These are phyloP conservation scores for Ophiostoma australiae DNA, from an alignment of 2,329 filamentous ascomycete genomes.

Conservation along the genomic window DNA sequence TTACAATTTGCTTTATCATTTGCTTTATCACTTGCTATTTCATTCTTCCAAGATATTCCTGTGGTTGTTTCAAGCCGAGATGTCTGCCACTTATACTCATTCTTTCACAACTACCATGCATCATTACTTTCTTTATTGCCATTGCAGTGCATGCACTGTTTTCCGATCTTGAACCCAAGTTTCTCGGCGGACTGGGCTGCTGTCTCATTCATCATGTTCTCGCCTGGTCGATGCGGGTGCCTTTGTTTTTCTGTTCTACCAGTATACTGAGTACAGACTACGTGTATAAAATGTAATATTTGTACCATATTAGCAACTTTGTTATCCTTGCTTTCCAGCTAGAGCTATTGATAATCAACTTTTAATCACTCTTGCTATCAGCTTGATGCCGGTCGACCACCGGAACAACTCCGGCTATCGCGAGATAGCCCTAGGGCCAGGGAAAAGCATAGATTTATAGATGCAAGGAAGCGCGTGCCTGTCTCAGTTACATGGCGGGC, in stretches of 20 bases:
- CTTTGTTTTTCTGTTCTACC: background rate
- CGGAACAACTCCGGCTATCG: background rate
- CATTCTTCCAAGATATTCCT: no score
- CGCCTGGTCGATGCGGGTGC: background rate
- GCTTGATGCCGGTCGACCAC: background rate
- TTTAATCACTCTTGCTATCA: background rate
- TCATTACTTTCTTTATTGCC: no score
- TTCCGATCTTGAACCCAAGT: background rate
- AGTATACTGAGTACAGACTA: background rate
- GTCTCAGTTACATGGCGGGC: background rate
- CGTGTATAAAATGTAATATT: background rate
- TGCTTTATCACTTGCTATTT: no score
- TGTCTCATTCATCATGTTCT: background rate
- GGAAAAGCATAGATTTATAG: background rate
- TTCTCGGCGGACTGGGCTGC: background rate
- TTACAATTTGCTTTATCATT: background rate
- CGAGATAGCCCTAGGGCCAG: constrained; percentile 4
- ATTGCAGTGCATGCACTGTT: no score
- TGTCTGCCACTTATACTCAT: background rate
- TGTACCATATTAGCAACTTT: background rate
- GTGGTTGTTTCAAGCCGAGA: background rate
- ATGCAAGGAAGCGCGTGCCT: background rate
- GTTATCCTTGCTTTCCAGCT: background rate
- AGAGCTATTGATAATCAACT: background rate
- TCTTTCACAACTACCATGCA: background rate